A percentile compares a stretch with the other conserved stretches of the same genome.
phyloP scores from a whole-genome alignment of 352 stramenopile genomes.

The Aphanomyces stellatus region DNA sequence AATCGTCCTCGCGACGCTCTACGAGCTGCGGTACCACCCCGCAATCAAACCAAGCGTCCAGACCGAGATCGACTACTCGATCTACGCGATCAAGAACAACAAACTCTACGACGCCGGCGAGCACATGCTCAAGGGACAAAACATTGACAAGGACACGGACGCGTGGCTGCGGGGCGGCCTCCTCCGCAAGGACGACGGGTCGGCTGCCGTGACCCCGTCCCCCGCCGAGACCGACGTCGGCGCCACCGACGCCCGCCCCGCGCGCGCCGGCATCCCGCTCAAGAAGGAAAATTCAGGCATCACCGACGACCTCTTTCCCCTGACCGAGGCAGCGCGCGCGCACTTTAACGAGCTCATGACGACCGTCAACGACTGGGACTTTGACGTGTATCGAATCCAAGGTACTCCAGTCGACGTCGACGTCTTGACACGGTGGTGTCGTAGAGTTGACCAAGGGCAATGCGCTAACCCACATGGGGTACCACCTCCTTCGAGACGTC shows the following conservation, averaged over 20 bases:
- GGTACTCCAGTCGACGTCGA: background rate
- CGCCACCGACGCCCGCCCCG: background rate
- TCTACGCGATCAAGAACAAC: slow-evolving; percentile 83
- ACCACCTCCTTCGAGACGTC: slow-evolving; percentile 61
- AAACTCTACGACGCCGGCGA: slow-evolving; percentile 74
- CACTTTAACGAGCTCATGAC: slow-evolving; percentile 43
- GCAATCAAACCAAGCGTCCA: slow-evolving; percentile 40
- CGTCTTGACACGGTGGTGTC: background rate
- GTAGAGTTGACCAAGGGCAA: slow-evolving; percentile 50
- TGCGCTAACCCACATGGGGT: slow-evolving; percentile 62
- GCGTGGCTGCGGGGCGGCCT: slow-evolving; percentile 77
- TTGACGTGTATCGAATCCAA: slow-evolving; percentile 73
- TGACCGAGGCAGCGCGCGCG: background rate
- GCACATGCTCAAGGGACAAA: slow-evolving; percentile 46
- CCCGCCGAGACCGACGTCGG: background rate
- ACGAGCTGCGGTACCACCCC: slow-evolving; percentile 73
- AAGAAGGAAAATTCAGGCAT: slow-evolving; percentile 4
- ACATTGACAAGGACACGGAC: slow-evolving; percentile 72
- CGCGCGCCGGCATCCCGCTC: background rate
- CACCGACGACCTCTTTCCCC: slow-evolving; percentile 16
- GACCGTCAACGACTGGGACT: slow-evolving; percentile 46
- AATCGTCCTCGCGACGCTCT: slow-evolving; percentile 58
- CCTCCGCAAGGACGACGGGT: slow-evolving; percentile 28
- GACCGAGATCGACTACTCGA: slow-evolving; percentile 67
- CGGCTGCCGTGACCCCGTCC: background rate